Evolutionary conservation across 345 rosid genomes (phyloP).

Genomic region (Eutrema heterophyllum): DNA sequence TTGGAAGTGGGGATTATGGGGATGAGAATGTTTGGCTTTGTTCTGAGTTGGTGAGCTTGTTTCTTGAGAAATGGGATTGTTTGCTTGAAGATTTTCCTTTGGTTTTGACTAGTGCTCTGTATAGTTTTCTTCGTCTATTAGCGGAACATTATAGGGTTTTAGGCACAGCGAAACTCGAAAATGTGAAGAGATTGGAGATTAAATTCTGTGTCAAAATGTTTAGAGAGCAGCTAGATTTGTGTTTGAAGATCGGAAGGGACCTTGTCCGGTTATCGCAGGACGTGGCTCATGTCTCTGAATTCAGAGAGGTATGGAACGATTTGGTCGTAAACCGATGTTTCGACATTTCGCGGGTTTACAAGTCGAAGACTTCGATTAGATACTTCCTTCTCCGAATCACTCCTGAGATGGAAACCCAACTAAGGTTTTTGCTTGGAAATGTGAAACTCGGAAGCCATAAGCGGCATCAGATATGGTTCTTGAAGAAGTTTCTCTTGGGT

Average conservation of each 20-base stretch:
- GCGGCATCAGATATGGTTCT: slow-evolving; percentile 74
- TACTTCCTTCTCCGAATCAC: slow-evolving; percentile 59
- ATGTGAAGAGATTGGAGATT: slow-evolving; percentile 54
- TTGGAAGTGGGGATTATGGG: slow-evolving; percentile 64
- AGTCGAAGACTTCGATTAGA: slow-evolving; percentile 55
- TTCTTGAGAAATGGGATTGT: slow-evolving; percentile 43
- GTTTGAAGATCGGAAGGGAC: slow-evolving; percentile 76
- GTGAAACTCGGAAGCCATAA: slow-evolving; percentile 75
- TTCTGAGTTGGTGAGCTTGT: slow-evolving; percentile 54
- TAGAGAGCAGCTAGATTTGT: slow-evolving; percentile 52
- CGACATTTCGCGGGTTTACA: slow-evolving; percentile 45
- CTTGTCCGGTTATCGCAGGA: slow-evolving; percentile 68
- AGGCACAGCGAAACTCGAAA: slow-evolving; percentile 31
- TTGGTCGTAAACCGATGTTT: slow-evolving; percentile 43
- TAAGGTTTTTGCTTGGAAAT: slow-evolving; percentile 65
- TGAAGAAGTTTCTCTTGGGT: slow-evolving; percentile 47
- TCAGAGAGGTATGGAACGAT: slow-evolving; percentile 59
- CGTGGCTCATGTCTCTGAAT: slow-evolving; percentile 61
- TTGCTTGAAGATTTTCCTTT: slow-evolving; percentile 54
- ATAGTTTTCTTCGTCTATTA: slow-evolving; percentile 58
- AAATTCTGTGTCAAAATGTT: slow-evolving; percentile 70
- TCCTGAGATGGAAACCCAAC: slow-evolving; percentile 67
- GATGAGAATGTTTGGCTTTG: slow-evolving; percentile 75
- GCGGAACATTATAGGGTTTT: slow-evolving; percentile 62
- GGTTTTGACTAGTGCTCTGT: slow-evolving; percentile 59